A percentile compares a stretch with the other conserved stretches of the same genome.
Conservation (phyloP, 345 rosid genomes). For the Boechera divaricarpa region DNA sequence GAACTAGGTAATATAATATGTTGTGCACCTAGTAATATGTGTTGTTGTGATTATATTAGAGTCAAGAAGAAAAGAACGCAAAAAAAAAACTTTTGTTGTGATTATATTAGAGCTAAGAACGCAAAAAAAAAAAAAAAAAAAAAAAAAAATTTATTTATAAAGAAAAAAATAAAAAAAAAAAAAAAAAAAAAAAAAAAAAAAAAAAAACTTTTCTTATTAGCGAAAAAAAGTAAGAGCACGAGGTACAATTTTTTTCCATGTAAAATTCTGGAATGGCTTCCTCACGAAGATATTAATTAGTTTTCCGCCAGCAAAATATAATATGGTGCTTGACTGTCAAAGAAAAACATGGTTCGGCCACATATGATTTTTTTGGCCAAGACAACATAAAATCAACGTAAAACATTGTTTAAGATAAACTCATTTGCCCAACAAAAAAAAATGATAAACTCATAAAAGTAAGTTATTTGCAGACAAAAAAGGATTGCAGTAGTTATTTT, state of each 20-base stretch:
- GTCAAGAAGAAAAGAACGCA: background rate
- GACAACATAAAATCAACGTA: background rate
- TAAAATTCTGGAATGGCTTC: no score
- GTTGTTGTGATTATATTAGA: background rate
- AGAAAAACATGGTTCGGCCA: background rate
- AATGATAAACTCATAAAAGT: background rate
- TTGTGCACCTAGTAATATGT: background rate
- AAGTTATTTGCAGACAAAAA: background rate
- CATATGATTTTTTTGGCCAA: background rate
- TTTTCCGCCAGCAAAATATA: no score
- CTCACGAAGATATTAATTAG: no score
- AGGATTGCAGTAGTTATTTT: background rate
- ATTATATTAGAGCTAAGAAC: background rate
- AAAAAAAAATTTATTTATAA: no score
- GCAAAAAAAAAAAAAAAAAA: no score
- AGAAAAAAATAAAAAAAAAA: no score
- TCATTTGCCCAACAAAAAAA: no score
- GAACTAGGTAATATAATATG: conserved; percentile 1
- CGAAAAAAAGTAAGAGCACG: background rate
- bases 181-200: no score
- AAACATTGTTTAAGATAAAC: background rate
- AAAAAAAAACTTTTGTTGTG: no score
- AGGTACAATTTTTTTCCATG: no score
- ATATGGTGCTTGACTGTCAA: background rate
- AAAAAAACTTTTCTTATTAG: no score